Evolutionary conservation across 768 basidiomycete species (phyloP).

Genomic region (Pleurotus ostreatus): DNA sequence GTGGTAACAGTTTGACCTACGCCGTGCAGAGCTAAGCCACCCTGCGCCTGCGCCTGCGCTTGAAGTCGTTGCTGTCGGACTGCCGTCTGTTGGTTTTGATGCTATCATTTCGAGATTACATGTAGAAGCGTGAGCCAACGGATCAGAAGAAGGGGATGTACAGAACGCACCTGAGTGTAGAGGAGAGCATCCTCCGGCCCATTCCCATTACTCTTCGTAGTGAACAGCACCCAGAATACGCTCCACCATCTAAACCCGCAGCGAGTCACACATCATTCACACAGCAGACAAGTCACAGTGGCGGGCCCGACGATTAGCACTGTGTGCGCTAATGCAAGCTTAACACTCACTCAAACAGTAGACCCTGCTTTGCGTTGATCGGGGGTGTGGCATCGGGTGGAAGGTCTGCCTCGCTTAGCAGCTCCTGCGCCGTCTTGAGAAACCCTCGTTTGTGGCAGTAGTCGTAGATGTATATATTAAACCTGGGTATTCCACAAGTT

Average conservation of each 20-base stretch:
- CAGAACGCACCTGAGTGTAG: constrained; percentile 61
- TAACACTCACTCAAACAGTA: constrained; percentile 72
- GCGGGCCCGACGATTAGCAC: constrained; percentile 10
- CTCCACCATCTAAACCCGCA: constrained; percentile 70
- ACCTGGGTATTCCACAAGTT: constrained; percentile 41
- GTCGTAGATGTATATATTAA: constrained; percentile 87
- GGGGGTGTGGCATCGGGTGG: constrained; percentile 61
- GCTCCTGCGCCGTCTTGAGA: constrained; percentile 64
- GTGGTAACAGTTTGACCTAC: constrained; percentile 12
- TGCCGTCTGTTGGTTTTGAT: constrained; percentile 21
- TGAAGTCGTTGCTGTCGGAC: constrained; percentile 1
- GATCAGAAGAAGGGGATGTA: constrained; percentile 10
- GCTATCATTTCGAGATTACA: constrained; percentile 16
- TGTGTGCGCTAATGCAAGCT: constrained; percentile 11
- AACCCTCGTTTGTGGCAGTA: constrained; percentile 82
- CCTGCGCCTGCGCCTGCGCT: constrained; percentile 2
- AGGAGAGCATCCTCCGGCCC: constrained; percentile 70
- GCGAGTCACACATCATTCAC: neutral
- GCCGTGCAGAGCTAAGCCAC: constrained; percentile 2
- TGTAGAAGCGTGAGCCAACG: constrained; percentile 10
- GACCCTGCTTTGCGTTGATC: constrained; percentile 79
- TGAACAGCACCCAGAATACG: constrained; percentile 84
- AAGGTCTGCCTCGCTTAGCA: constrained; percentile 65
- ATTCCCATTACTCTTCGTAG: constrained; percentile 66
- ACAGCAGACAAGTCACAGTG: neutral